Conservation (phyloP, 2,329 filamentous ascomycete species). For the Calonectria hawksworthii region DNA sequence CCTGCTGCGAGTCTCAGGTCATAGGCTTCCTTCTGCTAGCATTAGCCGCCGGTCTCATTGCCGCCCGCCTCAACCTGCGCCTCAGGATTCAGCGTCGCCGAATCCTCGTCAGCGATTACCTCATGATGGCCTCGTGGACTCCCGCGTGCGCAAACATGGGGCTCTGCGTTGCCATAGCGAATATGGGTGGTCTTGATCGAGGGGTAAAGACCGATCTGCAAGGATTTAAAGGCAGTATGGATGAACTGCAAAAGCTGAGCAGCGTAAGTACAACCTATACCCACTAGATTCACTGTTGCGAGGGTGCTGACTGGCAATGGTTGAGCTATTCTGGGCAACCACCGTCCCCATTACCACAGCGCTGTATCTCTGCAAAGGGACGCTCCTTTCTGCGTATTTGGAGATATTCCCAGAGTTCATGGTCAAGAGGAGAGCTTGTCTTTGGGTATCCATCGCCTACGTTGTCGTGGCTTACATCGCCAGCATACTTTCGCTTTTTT, state of each 20-base stretch:
- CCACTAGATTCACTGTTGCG: too few relatives aligned
- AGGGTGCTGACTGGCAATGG: background rate
- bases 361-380: slow-evolving; percentile 33
- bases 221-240: background rate
- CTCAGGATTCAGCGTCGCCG: slow-evolving; percentile 28
- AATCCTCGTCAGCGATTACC: slow-evolving; percentile 19
- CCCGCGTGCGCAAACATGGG: slow-evolving; percentile 10
- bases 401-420: slow-evolving; percentile 35
- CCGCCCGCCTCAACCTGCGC: slow-evolving; percentile 33
- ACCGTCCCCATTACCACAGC: slow-evolving; percentile 21
- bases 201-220: background rate
- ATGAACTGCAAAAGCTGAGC: background rate
- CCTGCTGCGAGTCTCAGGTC: background rate
- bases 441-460: slow-evolving; percentile 15
- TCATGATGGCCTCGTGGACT: slow-evolving; percentile 29
- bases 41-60: background rate
- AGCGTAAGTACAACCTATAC: background rate
- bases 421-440: slow-evolving; percentile 27
- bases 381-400: slow-evolving; percentile 28
- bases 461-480: background rate
- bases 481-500: background rate
- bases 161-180: slow-evolving; percentile 15
- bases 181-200: slow-evolving; percentile 28
- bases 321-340: slow-evolving; percentile 27
- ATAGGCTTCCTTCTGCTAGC: background rate